These are phyloP conservation scores for Collybia sp. DNA, from an alignment of 768 basidiomycete species.

Conservation along the genomic window DNA sequence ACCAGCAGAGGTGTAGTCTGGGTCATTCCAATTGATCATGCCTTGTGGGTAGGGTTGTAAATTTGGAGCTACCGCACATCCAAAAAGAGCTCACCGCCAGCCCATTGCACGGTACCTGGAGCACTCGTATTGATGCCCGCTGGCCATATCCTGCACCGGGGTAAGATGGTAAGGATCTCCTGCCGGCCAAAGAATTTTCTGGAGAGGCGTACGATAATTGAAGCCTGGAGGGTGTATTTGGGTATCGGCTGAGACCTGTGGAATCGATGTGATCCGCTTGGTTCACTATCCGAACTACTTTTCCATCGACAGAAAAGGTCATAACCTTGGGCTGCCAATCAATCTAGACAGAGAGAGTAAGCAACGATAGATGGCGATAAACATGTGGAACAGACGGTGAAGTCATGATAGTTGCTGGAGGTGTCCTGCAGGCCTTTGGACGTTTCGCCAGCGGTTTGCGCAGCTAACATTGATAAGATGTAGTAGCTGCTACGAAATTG, in stretches of 20 bases:
- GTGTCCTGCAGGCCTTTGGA: slow-evolving; percentile 54
- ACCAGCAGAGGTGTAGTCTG: slow-evolving; percentile 70
- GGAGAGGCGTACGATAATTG: slow-evolving; percentile 63
- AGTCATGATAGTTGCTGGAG: slow-evolving; percentile 69
- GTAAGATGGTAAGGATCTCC: background rate
- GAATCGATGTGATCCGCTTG: slow-evolving; percentile 52
- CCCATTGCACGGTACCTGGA: slow-evolving; percentile 73
- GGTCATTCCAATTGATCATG: slow-evolving; percentile 77
- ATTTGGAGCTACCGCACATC: background rate
- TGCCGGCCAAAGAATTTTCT: background rate
- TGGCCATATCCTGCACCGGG: slow-evolving; percentile 63
- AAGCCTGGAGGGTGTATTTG: slow-evolving; percentile 74
- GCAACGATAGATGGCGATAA: no score
- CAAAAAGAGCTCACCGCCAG: slow-evolving; percentile 44
- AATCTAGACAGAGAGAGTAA: slow-evolving; percentile 38
- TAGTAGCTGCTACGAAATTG: background rate
- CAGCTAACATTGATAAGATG: slow-evolving; percentile 31
- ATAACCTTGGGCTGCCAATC: slow-evolving; percentile 75
- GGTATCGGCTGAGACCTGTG: slow-evolving; percentile 61
- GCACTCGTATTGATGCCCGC: slow-evolving; percentile 61
- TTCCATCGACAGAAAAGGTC: slow-evolving; percentile 67
- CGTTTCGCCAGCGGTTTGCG: slow-evolving; percentile 36
- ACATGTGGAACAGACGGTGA: slow-evolving; percentile 44
- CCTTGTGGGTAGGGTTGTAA: slow-evolving; percentile 21
- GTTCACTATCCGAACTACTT: slow-evolving; percentile 63